Percentiles rank a stretch among this genome's conserved stretches.
phyloP scores from a whole-genome alignment of 148 eudicot species.

The Silene uniflora region DNA sequence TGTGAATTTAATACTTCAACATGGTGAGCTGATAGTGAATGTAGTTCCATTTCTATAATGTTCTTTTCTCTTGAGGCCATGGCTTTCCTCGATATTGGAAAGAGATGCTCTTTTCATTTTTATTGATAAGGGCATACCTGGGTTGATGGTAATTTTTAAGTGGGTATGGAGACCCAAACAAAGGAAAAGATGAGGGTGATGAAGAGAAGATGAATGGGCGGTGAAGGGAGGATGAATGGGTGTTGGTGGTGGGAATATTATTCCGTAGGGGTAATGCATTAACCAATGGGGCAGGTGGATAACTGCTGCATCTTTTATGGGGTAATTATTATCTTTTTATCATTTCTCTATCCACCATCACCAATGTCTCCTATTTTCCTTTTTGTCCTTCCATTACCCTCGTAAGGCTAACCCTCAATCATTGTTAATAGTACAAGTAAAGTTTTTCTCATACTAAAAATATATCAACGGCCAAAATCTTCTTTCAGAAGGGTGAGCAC shows the following conservation, averaged over 20 bases:
- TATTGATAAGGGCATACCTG: background rate
- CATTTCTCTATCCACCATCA: no score
- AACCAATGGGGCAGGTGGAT: no score
- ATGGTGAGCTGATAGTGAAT: background rate
- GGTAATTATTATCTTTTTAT: background rate
- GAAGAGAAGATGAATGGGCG: background rate
- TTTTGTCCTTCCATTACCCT: no score
- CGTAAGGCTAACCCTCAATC: background rate
- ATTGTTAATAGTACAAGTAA: background rate
- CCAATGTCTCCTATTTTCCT: no score
- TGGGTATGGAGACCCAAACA: background rate
- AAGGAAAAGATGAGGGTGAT: background rate
- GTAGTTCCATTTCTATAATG: background rate
- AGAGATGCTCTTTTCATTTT: background rate
- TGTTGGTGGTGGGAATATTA: no score
- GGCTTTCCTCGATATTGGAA: background rate
- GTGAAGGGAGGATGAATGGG: background rate
- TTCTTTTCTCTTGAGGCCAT: background rate
- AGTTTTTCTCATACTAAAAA: background rate
- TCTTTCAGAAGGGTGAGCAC: background rate
- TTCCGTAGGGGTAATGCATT: no score
- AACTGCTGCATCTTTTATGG: background rate
- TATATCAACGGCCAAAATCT: background rate
- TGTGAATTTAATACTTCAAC: background rate
- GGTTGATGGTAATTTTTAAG: background rate